Conservation (phyloP, 768 basidiomycete species). For the Psilocybe subaeruginosa region DNA sequence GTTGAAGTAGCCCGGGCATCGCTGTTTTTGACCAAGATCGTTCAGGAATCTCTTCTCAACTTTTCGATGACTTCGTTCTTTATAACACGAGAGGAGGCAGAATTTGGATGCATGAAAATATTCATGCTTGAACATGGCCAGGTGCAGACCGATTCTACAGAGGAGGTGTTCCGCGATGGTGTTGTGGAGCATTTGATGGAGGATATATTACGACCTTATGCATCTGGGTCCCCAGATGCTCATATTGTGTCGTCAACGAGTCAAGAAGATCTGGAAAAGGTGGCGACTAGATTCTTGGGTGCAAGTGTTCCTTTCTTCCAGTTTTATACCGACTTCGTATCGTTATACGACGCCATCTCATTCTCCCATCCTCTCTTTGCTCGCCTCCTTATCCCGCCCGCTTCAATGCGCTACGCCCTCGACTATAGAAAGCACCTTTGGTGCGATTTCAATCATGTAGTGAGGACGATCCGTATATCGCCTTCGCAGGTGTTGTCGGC, state of each 20-base stretch:
- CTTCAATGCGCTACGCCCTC: slow-evolving; percentile 71
- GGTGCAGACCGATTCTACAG: slow-evolving; percentile 45
- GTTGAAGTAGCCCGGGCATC: slow-evolving; percentile 73
- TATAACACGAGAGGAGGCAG: slow-evolving; percentile 55
- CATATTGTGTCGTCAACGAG: slow-evolving; percentile 3
- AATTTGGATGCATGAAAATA: slow-evolving; percentile 88
- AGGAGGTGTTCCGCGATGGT: slow-evolving; percentile 82
- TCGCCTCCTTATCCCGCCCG: slow-evolving; percentile 73
- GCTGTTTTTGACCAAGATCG: slow-evolving; percentile 59
- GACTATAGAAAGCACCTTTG: slow-evolving; percentile 89
- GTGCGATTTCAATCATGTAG: slow-evolving; percentile 73
- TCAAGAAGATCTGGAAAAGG: slow-evolving; percentile 37
- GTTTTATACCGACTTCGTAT: slow-evolving; percentile 90
- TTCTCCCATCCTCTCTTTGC: slow-evolving; percentile 82
- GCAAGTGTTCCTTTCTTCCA: slow-evolving; percentile 84
- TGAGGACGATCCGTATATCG: slow-evolving; percentile 60
- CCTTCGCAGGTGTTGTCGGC: slow-evolving; percentile 54
- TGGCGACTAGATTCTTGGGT: slow-evolving; percentile 63
- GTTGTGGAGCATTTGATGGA: slow-evolving; percentile 63
- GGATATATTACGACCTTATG: slow-evolving; percentile 59
- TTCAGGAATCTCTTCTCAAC: slow-evolving; percentile 45
- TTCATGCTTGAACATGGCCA: slow-evolving; percentile 96
- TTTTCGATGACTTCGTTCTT: slow-evolving; percentile 45
- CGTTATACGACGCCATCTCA: slow-evolving; percentile 89
- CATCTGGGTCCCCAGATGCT: slow-evolving; percentile 28